Evolutionary conservation across 2,329 filamentous ascomycete species (phyloP).

Genomic region (Paecilomyces niveus): DNA sequence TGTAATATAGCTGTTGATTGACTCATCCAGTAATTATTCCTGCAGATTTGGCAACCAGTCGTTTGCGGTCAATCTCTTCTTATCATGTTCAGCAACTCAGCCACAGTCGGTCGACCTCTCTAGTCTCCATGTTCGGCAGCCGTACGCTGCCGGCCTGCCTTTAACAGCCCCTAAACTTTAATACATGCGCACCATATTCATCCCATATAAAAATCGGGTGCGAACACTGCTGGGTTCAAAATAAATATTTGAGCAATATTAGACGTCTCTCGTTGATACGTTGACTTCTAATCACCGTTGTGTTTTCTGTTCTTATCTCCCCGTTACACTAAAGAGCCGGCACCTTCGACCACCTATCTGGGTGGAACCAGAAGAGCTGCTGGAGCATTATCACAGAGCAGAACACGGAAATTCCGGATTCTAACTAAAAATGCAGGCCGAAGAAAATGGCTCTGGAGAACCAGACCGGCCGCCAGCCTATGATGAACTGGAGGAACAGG

Average conservation of each 20-base stretch:
- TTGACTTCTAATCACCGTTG: not conserved
- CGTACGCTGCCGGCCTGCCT: too few relatives aligned
- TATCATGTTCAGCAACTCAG: too few relatives aligned
- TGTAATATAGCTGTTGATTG: too few relatives aligned
- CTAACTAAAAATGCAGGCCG: not conserved
- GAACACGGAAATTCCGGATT: not conserved
- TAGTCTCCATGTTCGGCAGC: too few relatives aligned
- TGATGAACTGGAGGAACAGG: conserved; percentile 10
- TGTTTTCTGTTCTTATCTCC: not conserved
- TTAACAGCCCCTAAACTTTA: not conserved
- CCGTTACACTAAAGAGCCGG: not conserved
- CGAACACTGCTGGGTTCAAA: not conserved
- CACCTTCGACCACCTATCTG: not conserved
- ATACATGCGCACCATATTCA: not conserved
- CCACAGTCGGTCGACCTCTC: too few relatives aligned
- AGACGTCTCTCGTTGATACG: not conserved
- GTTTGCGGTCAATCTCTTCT: too few relatives aligned
- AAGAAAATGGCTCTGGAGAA: not conserved
- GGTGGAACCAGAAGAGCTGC: not conserved
- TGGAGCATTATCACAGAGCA: not conserved
- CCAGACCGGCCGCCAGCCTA: conserved; percentile 19
- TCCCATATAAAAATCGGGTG: not conserved
- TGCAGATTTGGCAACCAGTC: too few relatives aligned
- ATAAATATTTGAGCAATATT: not conserved
- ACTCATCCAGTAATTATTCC: too few relatives aligned